Conservation (phyloP, 306 rosid genomes). For the Myrica gale region DNA sequence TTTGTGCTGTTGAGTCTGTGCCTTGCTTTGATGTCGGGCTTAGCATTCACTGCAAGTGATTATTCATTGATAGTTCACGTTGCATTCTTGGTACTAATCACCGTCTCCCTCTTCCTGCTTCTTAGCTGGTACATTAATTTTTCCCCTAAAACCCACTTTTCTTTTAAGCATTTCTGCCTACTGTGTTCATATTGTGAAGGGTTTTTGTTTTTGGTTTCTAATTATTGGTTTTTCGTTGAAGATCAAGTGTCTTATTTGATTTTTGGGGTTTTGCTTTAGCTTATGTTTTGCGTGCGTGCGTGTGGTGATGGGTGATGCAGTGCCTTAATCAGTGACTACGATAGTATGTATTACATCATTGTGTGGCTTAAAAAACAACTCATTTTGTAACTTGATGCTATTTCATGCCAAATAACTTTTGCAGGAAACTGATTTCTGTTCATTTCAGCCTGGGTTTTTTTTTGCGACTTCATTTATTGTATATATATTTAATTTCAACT, state of each 20-base stretch:
- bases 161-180: neutral
- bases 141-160: constrained; percentile 4
- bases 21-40: constrained; percentile 68
- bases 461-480: too few relatives aligned
- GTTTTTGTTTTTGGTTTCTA: neutral
- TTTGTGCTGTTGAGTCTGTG: constrained; percentile 74
- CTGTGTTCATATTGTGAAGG: neutral
- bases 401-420: neutral
- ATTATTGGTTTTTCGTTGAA: neutral
- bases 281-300: neutral
- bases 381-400: neutral
- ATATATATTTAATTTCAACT: too few relatives aligned
- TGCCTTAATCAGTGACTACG: neutral
- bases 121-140: constrained; percentile 68
- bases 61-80: constrained; percentile 76
- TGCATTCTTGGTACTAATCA: constrained; percentile 64
- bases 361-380: neutral
- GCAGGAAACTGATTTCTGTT: neutral
- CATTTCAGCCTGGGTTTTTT: too few relatives aligned
- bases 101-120: constrained; percentile 68
- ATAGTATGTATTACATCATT: too few relatives aligned
- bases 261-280: neutral
- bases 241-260: neutral
- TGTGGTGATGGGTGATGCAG: neutral
- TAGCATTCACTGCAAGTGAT: constrained; percentile 87